These are phyloP conservation scores for Fragilaria crotonensis DNA, from an alignment of 108 stramenopile species.

Conservation along the genomic window DNA sequence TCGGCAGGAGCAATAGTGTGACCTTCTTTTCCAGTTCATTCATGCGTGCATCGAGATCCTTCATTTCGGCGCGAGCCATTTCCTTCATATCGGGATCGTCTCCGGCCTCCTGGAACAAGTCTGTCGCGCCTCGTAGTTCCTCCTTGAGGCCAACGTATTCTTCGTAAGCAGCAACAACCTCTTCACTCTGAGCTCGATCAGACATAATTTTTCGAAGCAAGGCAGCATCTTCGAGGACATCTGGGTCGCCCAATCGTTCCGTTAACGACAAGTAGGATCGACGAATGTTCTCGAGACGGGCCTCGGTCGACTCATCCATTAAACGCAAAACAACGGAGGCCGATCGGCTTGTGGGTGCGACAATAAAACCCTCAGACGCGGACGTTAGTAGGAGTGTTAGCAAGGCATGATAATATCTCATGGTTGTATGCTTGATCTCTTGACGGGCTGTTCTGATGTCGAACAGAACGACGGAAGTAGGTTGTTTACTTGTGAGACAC, in stretches of 20 bases:
- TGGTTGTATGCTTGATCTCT: too few species aligned
- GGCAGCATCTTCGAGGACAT: constrained; percentile 70
- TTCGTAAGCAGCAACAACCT: constrained; percentile 67
- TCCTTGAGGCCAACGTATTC: constrained; percentile 54
- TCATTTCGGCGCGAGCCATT: constrained; percentile 80
- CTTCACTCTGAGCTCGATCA: constrained; percentile 71
- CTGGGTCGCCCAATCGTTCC: constrained; percentile 78
- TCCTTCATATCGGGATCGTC: constrained; percentile 82
- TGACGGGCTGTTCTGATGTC: too few species aligned
- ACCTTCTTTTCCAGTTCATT: constrained; percentile 57
- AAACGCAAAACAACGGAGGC: too few species aligned
- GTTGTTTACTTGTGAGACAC: too few species aligned
- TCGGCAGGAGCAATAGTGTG: constrained; percentile 68
- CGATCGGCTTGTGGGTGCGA: too few species aligned
- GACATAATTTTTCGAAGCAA: constrained; percentile 66
- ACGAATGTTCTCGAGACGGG: constrained; percentile 63
- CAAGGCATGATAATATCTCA: too few species aligned
- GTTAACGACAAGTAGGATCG: constrained; percentile 70
- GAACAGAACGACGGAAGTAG: too few species aligned
- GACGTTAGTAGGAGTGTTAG: too few species aligned
- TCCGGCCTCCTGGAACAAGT: constrained; percentile 76
- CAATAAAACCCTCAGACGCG: too few species aligned
- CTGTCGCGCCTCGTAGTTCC: constrained; percentile 64
- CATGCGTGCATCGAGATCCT: constrained; percentile 59
- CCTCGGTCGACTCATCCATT: constrained; percentile 59